phyloP scores from a whole-genome alignment of 176 grass and related monocot genomes.

The Oryza officinalis region DNA sequence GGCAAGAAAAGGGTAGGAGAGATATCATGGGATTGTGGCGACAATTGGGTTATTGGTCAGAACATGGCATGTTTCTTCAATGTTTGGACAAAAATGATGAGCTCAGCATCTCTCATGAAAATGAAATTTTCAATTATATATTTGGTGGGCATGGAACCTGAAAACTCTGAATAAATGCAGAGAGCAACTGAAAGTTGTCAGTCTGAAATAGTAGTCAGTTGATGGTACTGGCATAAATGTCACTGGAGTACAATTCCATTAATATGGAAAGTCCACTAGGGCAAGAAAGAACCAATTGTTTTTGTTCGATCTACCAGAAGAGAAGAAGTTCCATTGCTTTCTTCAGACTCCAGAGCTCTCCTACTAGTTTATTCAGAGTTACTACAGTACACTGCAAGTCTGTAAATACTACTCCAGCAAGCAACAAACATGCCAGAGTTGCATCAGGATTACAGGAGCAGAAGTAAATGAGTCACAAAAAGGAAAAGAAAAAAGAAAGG shows the following conservation, averaged over 20 bases:
- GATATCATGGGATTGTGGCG: slow-evolving; percentile 35
- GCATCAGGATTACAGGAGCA: not conserved
- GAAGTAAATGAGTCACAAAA: not conserved
- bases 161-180: slow-evolving; percentile 10
- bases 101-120: not conserved
- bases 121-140: not conserved
- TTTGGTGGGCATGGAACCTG: not conserved
- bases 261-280: slow-evolving; percentile 13
- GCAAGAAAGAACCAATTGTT: slow-evolving; percentile 1
- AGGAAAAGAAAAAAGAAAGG: not conserved
- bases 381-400: not conserved
- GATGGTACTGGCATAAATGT: slow-evolving; percentile 17
- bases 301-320: slow-evolving; percentile 8
- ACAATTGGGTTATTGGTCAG: slow-evolving; percentile 27
- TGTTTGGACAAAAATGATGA: slow-evolving; percentile 18
- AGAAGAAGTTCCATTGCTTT: not conserved
- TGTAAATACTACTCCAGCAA: not conserved
- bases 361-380: not conserved
- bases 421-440: not conserved
- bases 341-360: not conserved
- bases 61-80: slow-evolving; percentile 52
- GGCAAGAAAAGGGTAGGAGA: slow-evolving; percentile 1
- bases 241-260: not conserved
- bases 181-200: slow-evolving; percentile 7
- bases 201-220: slow-evolving; percentile 31